phyloP scores from a whole-genome alignment of 371 early-diverging fungal genomes.

The Zychaea mexicana region DNA sequence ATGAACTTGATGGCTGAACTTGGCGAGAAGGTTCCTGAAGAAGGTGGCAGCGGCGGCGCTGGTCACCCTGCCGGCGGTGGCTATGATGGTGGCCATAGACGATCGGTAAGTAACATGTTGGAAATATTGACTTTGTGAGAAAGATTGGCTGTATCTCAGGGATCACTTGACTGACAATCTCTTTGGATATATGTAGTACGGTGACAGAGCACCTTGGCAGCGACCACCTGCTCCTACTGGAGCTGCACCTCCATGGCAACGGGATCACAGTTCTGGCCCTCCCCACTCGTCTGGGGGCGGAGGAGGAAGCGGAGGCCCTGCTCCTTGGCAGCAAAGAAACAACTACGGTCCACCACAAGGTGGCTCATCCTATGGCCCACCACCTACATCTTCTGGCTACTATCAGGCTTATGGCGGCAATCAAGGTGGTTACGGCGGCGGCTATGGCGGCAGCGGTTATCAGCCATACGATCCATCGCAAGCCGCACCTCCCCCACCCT shows the following conservation, averaged over 20 bases:
- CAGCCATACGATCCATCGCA: slow-evolving; percentile 26
- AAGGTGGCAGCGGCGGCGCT: neutral
- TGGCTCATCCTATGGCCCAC: slow-evolving; percentile 15
- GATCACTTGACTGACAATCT: too few relatives aligned
- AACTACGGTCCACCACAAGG: slow-evolving; percentile 19
- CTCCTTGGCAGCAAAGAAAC: slow-evolving; percentile 35
- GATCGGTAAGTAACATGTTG: slow-evolving; percentile 25
- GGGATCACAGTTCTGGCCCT: slow-evolving; percentile 19
- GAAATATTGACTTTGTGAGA: neutral
- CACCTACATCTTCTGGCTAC: slow-evolving; percentile 13
- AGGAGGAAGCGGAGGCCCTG: slow-evolving; percentile 13
- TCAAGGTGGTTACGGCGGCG: slow-evolving; percentile 28
- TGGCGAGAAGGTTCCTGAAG: slow-evolving; percentile 65
- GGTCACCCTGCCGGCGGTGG: neutral
- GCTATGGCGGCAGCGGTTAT: slow-evolving; percentile 29
- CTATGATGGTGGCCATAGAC: slow-evolving; percentile 23
- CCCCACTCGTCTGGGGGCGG: slow-evolving; percentile 18
- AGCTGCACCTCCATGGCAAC: slow-evolving; percentile 43
- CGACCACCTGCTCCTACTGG: slow-evolving; percentile 32
- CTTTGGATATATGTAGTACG: slow-evolving; percentile 16
- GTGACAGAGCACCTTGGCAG: slow-evolving; percentile 56
- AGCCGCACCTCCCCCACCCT: slow-evolving; percentile 31
- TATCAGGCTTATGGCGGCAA: slow-evolving; percentile 18
- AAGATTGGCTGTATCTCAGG: slow-evolving; percentile 21
- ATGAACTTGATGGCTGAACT: slow-evolving; percentile 89